A percentile compares a stretch with the other conserved stretches of the same genome.
Conservation (phyloP, 2,329 filamentous ascomycete genomes). For the Botrytis pseudocinerea region DNA sequence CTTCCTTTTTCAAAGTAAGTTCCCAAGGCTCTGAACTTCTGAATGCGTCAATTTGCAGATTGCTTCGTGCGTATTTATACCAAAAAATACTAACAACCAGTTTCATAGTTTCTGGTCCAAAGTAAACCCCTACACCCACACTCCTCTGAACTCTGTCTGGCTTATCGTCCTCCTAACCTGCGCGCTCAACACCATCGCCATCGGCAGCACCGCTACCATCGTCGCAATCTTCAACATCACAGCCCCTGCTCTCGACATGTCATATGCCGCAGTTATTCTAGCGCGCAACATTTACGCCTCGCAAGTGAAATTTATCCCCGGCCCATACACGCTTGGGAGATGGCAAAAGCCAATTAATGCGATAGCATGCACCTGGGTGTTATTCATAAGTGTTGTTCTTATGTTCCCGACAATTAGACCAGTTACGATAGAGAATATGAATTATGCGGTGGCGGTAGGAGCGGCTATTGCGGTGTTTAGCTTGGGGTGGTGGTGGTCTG, state of each 20-base stretch:
- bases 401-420: slow-evolving; percentile 53
- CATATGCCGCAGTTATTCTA: slow-evolving; percentile 62
- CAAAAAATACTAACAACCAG: background rate
- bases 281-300: slow-evolving; percentile 34
- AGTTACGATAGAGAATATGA: slow-evolving; percentile 52
- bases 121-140: slow-evolving; percentile 55
- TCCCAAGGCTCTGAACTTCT: background rate
- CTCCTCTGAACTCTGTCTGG: slow-evolving; percentile 64
- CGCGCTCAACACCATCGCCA: slow-evolving; percentile 52
- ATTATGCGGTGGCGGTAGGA: slow-evolving; percentile 51
- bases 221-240: slow-evolving; percentile 55
- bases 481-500: slow-evolving; percentile 48
- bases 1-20: slow-evolving; percentile 59
- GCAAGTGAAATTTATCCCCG: slow-evolving; percentile 39
- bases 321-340: slow-evolving; percentile 57
- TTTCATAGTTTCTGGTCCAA: slow-evolving; percentile 50
- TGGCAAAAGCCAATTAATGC: slow-evolving; percentile 57
- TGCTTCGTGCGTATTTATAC: background rate
- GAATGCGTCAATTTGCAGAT: background rate
- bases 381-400: slow-evolving; percentile 62
- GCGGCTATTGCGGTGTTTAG: slow-evolving; percentile 51
- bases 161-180: slow-evolving; percentile 60
- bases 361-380: slow-evolving; percentile 59
- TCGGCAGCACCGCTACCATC: slow-evolving; percentile 53
- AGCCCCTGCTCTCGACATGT: slow-evolving; percentile 52